A percentile compares a stretch with the other conserved stretches of the same genome.
phyloP scores from a whole-genome alignment of 148 eudicot genomes.

The Heliosperma pusillum region DNA sequence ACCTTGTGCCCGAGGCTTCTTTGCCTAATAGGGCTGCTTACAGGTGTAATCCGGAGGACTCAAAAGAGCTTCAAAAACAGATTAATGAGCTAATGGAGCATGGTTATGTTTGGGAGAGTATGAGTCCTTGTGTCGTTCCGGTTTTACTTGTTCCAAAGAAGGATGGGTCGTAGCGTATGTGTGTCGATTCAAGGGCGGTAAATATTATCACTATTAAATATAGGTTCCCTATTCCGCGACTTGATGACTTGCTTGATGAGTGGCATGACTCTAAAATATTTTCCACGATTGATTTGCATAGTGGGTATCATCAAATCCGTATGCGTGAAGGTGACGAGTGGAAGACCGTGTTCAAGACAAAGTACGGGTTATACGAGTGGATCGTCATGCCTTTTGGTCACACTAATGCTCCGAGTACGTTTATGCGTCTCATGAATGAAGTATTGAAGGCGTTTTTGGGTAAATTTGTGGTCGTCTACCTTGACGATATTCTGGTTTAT shows the following conservation, averaged over 20 bases:
- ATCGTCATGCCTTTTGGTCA: no score
- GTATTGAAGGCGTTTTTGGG: not conserved
- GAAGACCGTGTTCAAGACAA: not conserved
- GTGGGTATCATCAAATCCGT: no score
- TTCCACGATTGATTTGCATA: no score
- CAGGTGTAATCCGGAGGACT: not conserved
- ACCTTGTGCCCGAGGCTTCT: not conserved
- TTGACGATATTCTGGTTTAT: not conserved
- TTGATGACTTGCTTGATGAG: not conserved
- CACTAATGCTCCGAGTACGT: no score
- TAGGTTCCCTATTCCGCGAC: not conserved
- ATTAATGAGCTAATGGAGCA: not conserved
- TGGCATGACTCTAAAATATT: not conserved
- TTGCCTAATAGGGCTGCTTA: not conserved
- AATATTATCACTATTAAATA: not conserved
- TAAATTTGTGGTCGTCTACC: not conserved
- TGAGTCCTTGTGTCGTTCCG: not conserved
- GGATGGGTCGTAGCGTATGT: not conserved
- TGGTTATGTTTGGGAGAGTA: not conserved
- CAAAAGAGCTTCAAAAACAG: not conserved
- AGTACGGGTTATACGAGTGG: not conserved
- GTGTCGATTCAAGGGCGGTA: not conserved
- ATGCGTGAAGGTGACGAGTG: no score
- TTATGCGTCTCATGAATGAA: not conserved
- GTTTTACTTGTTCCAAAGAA: conserved; percentile 1